A percentile compares a stretch with the other conserved stretches of the same genome.
Evolutionary conservation across 179 eudicot species (phyloP).

Genomic region (Nepenthes alata): DNA sequence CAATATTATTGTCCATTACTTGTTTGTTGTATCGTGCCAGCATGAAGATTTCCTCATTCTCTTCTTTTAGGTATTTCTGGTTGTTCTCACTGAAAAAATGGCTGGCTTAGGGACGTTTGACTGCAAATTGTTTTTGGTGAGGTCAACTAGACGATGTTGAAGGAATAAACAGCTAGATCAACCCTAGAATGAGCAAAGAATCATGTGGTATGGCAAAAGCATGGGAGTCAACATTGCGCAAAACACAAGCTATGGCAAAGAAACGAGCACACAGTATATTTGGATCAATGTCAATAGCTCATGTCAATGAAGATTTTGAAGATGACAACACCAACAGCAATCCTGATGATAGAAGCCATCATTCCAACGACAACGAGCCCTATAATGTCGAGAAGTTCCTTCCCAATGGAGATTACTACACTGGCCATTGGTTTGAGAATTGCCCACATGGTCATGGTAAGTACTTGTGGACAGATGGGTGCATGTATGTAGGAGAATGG

Average conservation of each 20-base stretch:
- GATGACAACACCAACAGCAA: constrained; percentile 7
- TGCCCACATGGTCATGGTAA: constrained; percentile 79
- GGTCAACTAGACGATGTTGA: no score
- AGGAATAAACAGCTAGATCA: no score
- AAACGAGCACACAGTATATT: constrained; percentile 60
- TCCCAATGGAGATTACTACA: constrained; percentile 68
- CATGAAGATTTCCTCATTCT: no score
- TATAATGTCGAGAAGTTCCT: constrained; percentile 40
- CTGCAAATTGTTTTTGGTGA: no score
- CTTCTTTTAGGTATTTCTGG: no score
- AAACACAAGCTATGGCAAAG: constrained; percentile 49
- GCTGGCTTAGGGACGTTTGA: no score
- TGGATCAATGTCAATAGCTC: constrained; percentile 65
- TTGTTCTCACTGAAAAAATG: no score
- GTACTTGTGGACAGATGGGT: constrained; percentile 82
- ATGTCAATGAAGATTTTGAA: constrained; percentile 41
- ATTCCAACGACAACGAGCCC: constrained; percentile 11
- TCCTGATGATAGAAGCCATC: constrained; percentile 7
- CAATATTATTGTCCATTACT: no score
- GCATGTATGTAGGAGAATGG: constrained; percentile 95
- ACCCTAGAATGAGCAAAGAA: constrained; percentile 15
- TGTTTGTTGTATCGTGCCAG: no score
- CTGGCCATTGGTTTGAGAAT: constrained; percentile 59
- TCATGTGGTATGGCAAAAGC: constrained; percentile 49
- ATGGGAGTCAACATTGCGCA: constrained; percentile 81